These are phyloP conservation scores for Trifolium fragiferum DNA, from an alignment of 306 rosid species.

Conservation along the genomic window DNA sequence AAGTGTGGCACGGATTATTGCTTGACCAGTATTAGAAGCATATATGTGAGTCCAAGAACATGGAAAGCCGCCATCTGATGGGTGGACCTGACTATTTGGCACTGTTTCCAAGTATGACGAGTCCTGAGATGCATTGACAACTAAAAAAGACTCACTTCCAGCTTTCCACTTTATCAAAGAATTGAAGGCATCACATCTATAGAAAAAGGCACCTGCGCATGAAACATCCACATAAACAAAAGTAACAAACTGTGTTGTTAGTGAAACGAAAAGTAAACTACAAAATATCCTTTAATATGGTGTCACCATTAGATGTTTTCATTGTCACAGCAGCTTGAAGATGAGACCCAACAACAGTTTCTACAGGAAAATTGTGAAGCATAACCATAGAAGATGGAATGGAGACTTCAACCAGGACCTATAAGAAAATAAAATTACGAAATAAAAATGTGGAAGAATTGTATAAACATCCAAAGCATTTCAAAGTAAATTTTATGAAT, in stretches of 20 bases:
- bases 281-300: constrained; percentile 30
- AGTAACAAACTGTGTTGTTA: constrained; percentile 26
- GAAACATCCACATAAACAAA: constrained; percentile 45
- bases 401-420: constrained; percentile 87
- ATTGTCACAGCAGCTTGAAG: constrained; percentile 88
- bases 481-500: constrained; percentile 19
- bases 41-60: constrained; percentile 78
- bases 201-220: constrained; percentile 74
- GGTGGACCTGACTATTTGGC: constrained; percentile 46
- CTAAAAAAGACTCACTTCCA: constrained; percentile 75
- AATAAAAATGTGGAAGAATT: constrained; percentile 26
- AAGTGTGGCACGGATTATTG: constrained; percentile 75
- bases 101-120: constrained; percentile 50
- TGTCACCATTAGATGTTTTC: constrained; percentile 82
- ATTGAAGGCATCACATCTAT: constrained; percentile 81
- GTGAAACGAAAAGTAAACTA: constrained; percentile 32
- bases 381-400: constrained; percentile 77
- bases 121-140: constrained; percentile 69
- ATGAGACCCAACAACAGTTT: constrained; percentile 87
- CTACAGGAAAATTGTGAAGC: constrained; percentile 82
- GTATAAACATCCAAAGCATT: constrained; percentile 20
- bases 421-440: constrained; percentile 38
- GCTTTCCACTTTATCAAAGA: constrained; percentile 81
- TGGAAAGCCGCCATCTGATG: constrained; percentile 59
- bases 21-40: constrained; percentile 80